These are phyloP conservation scores for Kwoniella botswanensis DNA, from an alignment of 768 basidiomycete species.

Conservation along the genomic window DNA sequence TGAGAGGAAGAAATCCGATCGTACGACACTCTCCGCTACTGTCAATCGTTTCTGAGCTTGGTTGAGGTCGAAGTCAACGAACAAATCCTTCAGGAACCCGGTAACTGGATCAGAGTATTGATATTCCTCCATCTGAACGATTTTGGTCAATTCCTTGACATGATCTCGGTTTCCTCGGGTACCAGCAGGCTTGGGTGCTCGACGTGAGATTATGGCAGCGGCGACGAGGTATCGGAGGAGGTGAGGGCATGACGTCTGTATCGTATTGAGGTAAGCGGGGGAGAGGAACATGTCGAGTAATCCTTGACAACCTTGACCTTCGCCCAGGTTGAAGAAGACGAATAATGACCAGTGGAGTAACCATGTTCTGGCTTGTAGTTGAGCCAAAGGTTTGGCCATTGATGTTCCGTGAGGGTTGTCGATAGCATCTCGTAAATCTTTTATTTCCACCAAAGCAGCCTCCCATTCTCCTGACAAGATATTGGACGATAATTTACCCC, in stretches of 20 bases:
- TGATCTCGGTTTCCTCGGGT: constrained; percentile 79
- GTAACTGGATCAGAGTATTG: constrained; percentile 95
- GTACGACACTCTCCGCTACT: constrained; percentile 72
- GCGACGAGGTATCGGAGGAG: constrained; percentile 91
- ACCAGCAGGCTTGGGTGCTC: constrained; percentile 64
- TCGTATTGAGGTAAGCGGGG: constrained; percentile 96
- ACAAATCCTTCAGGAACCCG: constrained; percentile 88
- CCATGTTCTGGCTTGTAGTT: constrained; percentile 95
- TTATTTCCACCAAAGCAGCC: constrained; percentile 90
- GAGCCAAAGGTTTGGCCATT: constrained; percentile 64
- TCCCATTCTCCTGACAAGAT: constrained; percentile 96
- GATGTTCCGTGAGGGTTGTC: constrained; percentile 62
- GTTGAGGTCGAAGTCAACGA: constrained; percentile 95
- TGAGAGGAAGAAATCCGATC: constrained; percentile 90
- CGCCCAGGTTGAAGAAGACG: constrained; percentile 95
- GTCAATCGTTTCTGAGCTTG: constrained; percentile 83
- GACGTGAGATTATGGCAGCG: constrained; percentile 89
- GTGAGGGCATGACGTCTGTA: constrained; percentile 94
- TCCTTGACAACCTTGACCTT: constrained; percentile 74
- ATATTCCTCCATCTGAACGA: constrained; percentile 93
- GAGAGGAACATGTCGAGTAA: constrained; percentile 96
- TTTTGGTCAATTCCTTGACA: constrained; percentile 87
- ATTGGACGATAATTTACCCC: constrained; percentile 97
- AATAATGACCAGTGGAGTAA: constrained; percentile 97
- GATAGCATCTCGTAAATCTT: constrained; percentile 89